Base-by-base conservation (phyloP, 257 asterid genomes). In the Solanum rostratum region DNA sequence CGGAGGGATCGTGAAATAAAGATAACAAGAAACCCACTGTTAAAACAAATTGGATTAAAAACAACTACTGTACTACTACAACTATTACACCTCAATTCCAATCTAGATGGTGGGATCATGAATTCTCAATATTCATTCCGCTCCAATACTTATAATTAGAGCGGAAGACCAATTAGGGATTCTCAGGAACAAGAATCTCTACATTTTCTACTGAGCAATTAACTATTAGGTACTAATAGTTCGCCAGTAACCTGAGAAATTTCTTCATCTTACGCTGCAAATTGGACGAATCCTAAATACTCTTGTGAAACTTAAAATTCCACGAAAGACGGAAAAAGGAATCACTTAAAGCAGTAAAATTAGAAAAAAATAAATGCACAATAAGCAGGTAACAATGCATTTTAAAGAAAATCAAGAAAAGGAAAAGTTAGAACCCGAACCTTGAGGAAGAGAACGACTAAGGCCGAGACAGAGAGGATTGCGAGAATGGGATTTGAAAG, bases 391-490 rank as follows among this genome's bases (percentile, higher is more conserved):
- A 74, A 24, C 22, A 49, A 49, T 9, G 18, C 60, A 74, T 46
- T 74, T 46, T 24, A 5, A 6, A 46, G 30, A 46, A 14, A 22
- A 22, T 41, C 53, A 18, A 11, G 11, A 45, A 71, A 45, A 45
- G 19, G 22, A 43, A 45, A 16, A 27, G 81, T 6, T 74, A 73
- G 80, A 43, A 43, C 2, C 39, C n/a, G 39, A 74, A 94, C 98
- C 97, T 43, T 82, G 86, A 62, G 98, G 94, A 84, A 94, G 91
- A 55, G 99, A 91, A 80, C 95, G 93, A 85, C 95, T 84, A 82
- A 96, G 82, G 45, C 99, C 99, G 30, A 96, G 91, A 87, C 99
- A 96, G 27, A 92, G 90, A 87, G 99, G 98, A 27, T 92, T 91
- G 78, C 93, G 89, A 49, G 96, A 91, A 86, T 88, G 87, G 89